Evolutionary conservation across 805 yeast species (phyloP), one percentile per base, ranked within the genome.

Genomic region (Myxozyma monticola): DNA sequence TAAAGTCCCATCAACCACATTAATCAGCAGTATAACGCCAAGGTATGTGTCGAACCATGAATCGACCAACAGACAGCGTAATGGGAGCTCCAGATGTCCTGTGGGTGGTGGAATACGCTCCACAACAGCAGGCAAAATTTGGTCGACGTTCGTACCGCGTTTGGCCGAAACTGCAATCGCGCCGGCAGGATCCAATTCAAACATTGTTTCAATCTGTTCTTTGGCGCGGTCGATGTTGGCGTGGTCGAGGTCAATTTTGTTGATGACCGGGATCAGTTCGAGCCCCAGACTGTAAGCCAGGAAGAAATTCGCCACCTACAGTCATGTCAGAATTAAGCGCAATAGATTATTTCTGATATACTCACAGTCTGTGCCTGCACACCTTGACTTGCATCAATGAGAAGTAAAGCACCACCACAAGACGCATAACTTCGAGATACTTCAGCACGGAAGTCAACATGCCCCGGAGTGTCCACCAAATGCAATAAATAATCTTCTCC

Each of bases 391-490:
- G 98, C 98, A 72, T 93, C 99, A 1, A 91, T 95, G 20, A 91
- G 68, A 35, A 91, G 68, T 35, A 91, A 70, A 0, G 97, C 97
- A 12, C 98, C 98, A 31, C 90, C 95, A 72, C 97, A 93, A 0
- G 96, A 86, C 1, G 97, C 97, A 68, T 90, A 90, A 6, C 96
- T 87, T 60, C 98, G 71, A 3, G 95, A 82, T 1, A 91, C 99
- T 62, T 91, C 99, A 7, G 93, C 84, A 46, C 96, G 74, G 67
- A 91, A 91, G 67, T 91, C 99, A 28, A 93, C 98, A 66, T 91
- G 99, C 0, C 99, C 99, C 0, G 99, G 99, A 0, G 98, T 91
- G 67, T 91, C 99, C 38, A 93, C 96, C 38, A 91, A 72, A 71
- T 91, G 96, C 39, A 91, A 71, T 47, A 93, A 68, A 65, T 88